Base-by-base conservation (phyloP, 805 yeast genomes). In the Cyberlindnera maclurae region DNA sequence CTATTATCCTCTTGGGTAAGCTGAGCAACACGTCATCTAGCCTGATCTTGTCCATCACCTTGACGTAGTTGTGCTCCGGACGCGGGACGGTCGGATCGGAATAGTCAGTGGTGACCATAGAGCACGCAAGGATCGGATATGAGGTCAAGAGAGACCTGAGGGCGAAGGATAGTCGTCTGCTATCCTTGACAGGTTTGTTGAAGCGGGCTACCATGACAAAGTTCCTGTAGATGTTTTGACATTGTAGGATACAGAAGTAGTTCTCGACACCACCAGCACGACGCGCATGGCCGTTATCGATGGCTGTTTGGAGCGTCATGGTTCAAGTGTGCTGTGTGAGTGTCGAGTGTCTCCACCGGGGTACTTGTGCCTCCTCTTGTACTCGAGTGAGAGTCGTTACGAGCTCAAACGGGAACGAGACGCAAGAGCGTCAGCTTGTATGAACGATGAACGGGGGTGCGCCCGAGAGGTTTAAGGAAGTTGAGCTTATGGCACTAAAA, bases 261-360 rank as follows among this genome's bases (percentile, higher is more conserved):
- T 51, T 51, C 41, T 51, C 56, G 5, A 50, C 38, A 13, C 44
- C 31, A 10, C 54, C 54, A 24, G 45, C 41, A 11, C 53, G 40
- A 26, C 56, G 42, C 6, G 51, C 49, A 36, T 50, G 54, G 7
- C 52, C 52, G 6, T 20, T 20, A 20, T 20, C 24, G 8, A 20
- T 20, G 5, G 24, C 24, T 6, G 24, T 20, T 8, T 20, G 24
- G 8, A 20, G 24, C 24, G 24, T 6, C 24, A 20, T 20, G 8
- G 5, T 20, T 5, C 8, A 5, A 6, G 24, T 20, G 24, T 20
- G 8, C 24, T 20, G 24, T 20, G 24, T n/a, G 24, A 6, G 8
- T 20, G 24, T 6, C 24, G 24, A 20, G 8, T 5, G 24, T 20
- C 8, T 20, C 8, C 5, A 20, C 5, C 24, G 5, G 24, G 24